These are phyloP conservation scores for Colletotrichum sp. DNA, from an alignment of 2,329 filamentous ascomycete genomes.

Conservation along the genomic window DNA sequence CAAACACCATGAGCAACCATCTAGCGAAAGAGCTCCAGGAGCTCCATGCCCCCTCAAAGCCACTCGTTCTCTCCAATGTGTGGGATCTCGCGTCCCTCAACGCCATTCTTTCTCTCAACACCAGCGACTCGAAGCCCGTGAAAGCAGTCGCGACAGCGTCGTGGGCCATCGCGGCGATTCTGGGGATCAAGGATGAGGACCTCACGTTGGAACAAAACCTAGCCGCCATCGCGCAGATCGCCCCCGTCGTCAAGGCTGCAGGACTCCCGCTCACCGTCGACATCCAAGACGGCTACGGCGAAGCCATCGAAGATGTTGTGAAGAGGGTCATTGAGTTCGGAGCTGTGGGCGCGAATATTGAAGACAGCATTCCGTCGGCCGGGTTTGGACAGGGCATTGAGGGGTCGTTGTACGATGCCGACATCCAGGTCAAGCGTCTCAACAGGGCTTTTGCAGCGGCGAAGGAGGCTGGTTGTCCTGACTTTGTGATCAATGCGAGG, in stretches of 20 bases:
- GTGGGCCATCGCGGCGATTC: slow-evolving; percentile 52
- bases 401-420: slow-evolving; percentile 38
- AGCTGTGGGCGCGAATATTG: slow-evolving; percentile 63
- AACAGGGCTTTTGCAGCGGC: slow-evolving; percentile 46
- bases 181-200: slow-evolving; percentile 50
- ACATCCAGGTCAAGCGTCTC: slow-evolving; percentile 54
- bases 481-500: slow-evolving; percentile 63
- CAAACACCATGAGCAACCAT: slow-evolving; percentile 22
- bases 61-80: slow-evolving; percentile 60
- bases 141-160: slow-evolving; percentile 54
- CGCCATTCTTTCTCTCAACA: slow-evolving; percentile 47
- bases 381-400: slow-evolving; percentile 36
- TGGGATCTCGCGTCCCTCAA: slow-evolving; percentile 57
- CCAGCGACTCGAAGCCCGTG: slow-evolving; percentile 34
- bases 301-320: slow-evolving; percentile 48
- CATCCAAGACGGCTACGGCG: slow-evolving; percentile 65
- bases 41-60: slow-evolving; percentile 55
- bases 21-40: slow-evolving; percentile 39
- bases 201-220: slow-evolving; percentile 58
- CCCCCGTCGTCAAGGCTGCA: slow-evolving; percentile 40
- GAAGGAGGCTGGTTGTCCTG: slow-evolving; percentile 49
- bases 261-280: slow-evolving; percentile 60
- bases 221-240: slow-evolving; percentile 47
- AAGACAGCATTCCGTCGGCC: slow-evolving; percentile 49
- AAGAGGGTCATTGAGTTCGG: slow-evolving; percentile 51